Evolutionary conservation across 78 protist species (phyloP).

Genomic region (Paulinella micropora): DNA sequence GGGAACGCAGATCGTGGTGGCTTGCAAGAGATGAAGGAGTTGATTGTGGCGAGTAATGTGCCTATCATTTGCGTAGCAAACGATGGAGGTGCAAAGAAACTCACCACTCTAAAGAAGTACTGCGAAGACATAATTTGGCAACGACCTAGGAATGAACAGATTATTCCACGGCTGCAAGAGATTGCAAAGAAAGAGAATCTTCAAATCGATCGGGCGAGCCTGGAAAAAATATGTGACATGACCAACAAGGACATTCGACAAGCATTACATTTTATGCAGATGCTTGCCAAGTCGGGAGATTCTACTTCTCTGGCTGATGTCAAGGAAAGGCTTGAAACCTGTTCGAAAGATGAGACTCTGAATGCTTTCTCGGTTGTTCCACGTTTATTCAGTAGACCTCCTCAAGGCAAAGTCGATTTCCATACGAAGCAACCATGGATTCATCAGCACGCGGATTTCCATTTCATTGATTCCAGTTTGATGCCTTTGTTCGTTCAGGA

Average conservation of each 20-base stretch:
- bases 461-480: conserved; percentile 15
- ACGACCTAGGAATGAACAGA: background rate
- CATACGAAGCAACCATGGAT: background rate
- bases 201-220: background rate
- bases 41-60: background rate
- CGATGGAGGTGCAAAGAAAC: conserved; percentile 7
- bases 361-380: background rate
- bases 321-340: background rate
- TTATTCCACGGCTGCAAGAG: background rate
- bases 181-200: background rate
- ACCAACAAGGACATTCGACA: conserved; percentile 25
- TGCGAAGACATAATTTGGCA: conserved; percentile 12
- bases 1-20: conserved; percentile 40
- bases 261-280: conserved; percentile 16
- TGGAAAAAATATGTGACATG: conserved; percentile 3
- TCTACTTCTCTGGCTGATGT: background rate
- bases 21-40: conserved; percentile 3
- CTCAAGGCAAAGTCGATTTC: background rate
- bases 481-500: conserved; percentile 22
- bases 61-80: conserved; percentile 40
- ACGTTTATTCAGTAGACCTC: background rate
- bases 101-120: conserved; percentile 9
- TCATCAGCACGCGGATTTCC: background rate
- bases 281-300: background rate
- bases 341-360: background rate